Conservation (phyloP, 2,329 filamentous ascomycete genomes). For the Didymella pinodella region DNA sequence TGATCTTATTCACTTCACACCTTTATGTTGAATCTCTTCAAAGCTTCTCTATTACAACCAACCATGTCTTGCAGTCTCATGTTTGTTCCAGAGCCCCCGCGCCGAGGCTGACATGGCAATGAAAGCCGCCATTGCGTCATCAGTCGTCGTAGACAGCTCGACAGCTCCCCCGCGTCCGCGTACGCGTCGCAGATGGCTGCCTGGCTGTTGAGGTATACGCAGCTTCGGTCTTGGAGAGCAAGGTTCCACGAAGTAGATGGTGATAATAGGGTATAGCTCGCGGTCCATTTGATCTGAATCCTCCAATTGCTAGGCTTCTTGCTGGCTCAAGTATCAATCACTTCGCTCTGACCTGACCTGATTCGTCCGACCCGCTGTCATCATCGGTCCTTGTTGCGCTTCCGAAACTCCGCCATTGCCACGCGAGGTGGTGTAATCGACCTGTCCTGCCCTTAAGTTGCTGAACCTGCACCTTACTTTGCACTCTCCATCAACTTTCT, state of each 20-base stretch:
- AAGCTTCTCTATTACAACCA: not conserved
- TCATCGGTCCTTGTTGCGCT: constrained; percentile 13
- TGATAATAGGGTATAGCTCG: not conserved
- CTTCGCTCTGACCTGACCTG: constrained; percentile 4
- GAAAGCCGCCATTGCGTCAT: constrained; percentile 20
- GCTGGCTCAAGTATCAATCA: not conserved
- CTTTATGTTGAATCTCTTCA: not conserved
- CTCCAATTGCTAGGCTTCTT: not conserved
- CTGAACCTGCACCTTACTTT: constrained; percentile 21
- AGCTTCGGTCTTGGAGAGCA: constrained; percentile 1
- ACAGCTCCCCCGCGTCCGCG: constrained; percentile 10
- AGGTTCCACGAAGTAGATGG: not conserved
- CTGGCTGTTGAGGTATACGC: constrained; percentile 8
- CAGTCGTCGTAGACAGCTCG: constrained; percentile 11
- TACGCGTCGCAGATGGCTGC: constrained; percentile 15
- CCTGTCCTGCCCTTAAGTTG: constrained; percentile 26
- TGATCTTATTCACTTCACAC: not conserved
- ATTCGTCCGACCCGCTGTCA: constrained; percentile 19
- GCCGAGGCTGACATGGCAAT: constrained; percentile 13
- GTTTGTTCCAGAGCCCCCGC: constrained; percentile 2
- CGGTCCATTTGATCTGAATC: not conserved
- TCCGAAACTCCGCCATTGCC: constrained; percentile 26
- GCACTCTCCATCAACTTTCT: constrained; percentile 14
- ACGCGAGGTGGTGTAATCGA: constrained; percentile 46
- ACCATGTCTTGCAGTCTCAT: not conserved